Percentiles rank a stretch among this genome's conserved stretches.
These are phyloP conservation scores for Bjerkandera adusta DNA, from an alignment of 1,284 basidiomycete species.

Conservation along the genomic window DNA sequence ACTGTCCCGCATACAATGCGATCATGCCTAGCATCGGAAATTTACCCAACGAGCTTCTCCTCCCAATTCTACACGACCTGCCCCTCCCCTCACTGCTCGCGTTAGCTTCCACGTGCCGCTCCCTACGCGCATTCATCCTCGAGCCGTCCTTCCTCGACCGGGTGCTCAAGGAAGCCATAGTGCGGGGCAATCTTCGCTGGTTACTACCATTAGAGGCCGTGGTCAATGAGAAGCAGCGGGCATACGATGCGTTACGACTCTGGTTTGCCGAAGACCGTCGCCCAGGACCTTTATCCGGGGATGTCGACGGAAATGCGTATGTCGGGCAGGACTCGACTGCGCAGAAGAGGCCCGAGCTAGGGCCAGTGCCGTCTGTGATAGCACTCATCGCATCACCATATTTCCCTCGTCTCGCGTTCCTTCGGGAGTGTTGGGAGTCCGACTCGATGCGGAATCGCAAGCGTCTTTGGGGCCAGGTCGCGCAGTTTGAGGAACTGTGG, in stretches of 20 bases:
- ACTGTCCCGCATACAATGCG: background rate
- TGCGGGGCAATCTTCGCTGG: constrained; percentile 5
- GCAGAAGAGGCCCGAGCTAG: too few species aligned
- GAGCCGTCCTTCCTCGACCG: constrained; percentile 4
- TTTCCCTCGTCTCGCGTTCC: constrained; percentile 4
- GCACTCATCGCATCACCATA: background rate
- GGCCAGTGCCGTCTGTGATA: background rate
- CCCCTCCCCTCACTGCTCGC: constrained; percentile 3
- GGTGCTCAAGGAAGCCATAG: constrained; percentile 3
- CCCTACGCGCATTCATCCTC: constrained; percentile 3
- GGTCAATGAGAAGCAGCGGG: constrained; percentile 2
- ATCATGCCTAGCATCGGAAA: background rate
- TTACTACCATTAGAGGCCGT: constrained; percentile 4
- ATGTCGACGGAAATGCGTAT: background rate
- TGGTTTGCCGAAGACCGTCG: constrained; percentile 1
- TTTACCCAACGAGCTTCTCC: constrained; percentile 5
- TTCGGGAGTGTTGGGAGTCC: constrained; percentile 1
- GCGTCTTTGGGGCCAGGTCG: constrained; percentile 5
- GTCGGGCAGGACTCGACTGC: too few species aligned
- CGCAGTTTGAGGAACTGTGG: constrained; percentile 2
- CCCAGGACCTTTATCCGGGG: background rate
- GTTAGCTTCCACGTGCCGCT: constrained; percentile 7
- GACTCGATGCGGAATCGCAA: constrained; percentile 6
- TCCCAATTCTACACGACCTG: constrained; percentile 3
- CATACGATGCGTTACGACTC: constrained; percentile 1